Evolutionary conservation across 2,329 filamentous ascomycete genomes (phyloP), one percentile per base, ranked within the genome.

Genomic region (Claviceps pazoutovae): DNA sequence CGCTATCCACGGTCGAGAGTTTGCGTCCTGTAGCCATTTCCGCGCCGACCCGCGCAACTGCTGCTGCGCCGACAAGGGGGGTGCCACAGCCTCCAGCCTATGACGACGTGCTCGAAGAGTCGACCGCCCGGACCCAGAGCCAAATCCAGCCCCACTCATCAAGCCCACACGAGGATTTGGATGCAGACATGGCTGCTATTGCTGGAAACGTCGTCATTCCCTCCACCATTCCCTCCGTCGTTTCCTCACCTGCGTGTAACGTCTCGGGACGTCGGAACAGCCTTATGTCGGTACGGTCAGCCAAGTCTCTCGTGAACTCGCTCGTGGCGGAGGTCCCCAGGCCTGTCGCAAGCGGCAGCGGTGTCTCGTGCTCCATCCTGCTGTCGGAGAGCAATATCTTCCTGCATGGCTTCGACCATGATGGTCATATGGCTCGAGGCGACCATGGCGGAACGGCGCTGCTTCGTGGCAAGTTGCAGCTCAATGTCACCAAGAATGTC

Each of bases 401-500:
- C 61, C 71, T 93, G 37, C 82, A 84, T 30, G 87, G 87, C 0
- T 89, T 91, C 60, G 84, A 89, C 53, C 83, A 87, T 58, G 76
- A 82, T 53, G 79, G 83, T 47, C 74, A 77, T 58, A 64, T 68
- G 7, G 58, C 64, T 39, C 64, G 62, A 46, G 76, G 80, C 11
- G 75, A 77, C 2, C 58, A 71, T 64, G 51, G 87, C 80, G 53
- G 87, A 81, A 91, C 88, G 6, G 86, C 90, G 1, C 83, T 98
- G 63, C 74, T 98, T 14, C 79, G 93, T 52, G 93, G 93, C 17
- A 89, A 83, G 57, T 68, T 98, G 52, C 84, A 87, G 60, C 66
- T 98, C 41, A 84, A 84, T 54, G 79, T 97, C 13, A 83, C 86
- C 46, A 97, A 97, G 64, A 86, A 87, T 57, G 82, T 89, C 46